phyloP scores from a whole-genome alignment of 2,329 filamentous ascomycete species.

The Ramularia endophylla region DNA sequence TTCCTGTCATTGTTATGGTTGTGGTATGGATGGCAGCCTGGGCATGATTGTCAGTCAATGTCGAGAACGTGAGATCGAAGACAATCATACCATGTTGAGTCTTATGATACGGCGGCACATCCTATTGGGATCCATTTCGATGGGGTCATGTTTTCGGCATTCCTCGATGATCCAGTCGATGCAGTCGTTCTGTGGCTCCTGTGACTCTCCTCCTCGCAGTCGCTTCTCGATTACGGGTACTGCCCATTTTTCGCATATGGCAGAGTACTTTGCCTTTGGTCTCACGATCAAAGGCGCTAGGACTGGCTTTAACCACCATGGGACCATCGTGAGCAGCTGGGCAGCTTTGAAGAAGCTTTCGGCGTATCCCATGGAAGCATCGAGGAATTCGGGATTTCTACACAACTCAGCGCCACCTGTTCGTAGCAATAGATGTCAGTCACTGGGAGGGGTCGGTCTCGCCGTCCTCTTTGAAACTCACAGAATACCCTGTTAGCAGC shows the following conservation, averaged over 20 bases:
- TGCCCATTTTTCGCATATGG: no score
- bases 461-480: constrained; percentile 6
- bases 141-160: constrained; percentile 2
- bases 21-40: constrained; percentile 25
- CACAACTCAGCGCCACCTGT: no score
- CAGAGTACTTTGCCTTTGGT: no score
- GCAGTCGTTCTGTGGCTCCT: constrained; percentile 19
- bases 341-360: constrained; percentile 10
- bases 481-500: constrained; percentile 18
- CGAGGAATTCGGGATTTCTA: constrained; percentile 13
- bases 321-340: constrained; percentile 13
- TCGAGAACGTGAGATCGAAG: no score
- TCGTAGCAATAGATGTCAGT: not conserved
- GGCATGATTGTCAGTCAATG: no score
- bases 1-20: constrained; percentile 18
- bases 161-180: constrained; percentile 20
- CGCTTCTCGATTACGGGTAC: no score
- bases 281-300: no score
- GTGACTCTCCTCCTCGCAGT: no score
- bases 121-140: no score
- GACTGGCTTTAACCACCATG: constrained; percentile 1
- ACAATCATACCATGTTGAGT: no score
- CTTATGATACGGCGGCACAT: no score
- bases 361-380: constrained; percentile 11
- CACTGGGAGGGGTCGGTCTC: no score